A percentile compares a stretch with the other conserved stretches of the same genome.
Conservation (phyloP, 2,329 filamentous ascomycete genomes). For the Pseudocercospora macadamiae region DNA sequence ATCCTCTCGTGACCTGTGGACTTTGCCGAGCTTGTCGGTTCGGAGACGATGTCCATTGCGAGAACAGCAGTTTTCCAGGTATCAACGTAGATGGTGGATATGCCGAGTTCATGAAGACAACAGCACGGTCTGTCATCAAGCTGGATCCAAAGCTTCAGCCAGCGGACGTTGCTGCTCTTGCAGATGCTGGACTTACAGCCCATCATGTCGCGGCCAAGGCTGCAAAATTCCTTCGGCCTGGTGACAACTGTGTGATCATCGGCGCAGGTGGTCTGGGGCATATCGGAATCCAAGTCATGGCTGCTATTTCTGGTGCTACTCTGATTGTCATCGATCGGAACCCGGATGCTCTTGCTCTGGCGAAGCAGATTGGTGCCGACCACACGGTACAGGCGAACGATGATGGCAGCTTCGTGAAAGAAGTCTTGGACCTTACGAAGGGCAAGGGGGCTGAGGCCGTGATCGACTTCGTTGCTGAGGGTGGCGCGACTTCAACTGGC, state of each 20-base stretch:
- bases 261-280: slow-evolving; percentile 31
- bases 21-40: slow-evolving; percentile 32
- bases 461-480: slow-evolving; percentile 33
- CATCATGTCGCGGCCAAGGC: slow-evolving; percentile 32
- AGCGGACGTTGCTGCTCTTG: slow-evolving; percentile 31
- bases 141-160: slow-evolving; percentile 31
- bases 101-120: slow-evolving; percentile 32
- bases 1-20: slow-evolving; percentile 32
- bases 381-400: slow-evolving; percentile 26
- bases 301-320: slow-evolving; percentile 31
- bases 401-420: slow-evolving; percentile 28
- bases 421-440: slow-evolving; percentile 29
- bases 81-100: slow-evolving; percentile 33
- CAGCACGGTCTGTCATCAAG: slow-evolving; percentile 33
- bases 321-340: slow-evolving; percentile 32
- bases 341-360: slow-evolving; percentile 27
- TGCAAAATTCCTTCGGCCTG: slow-evolving; percentile 28
- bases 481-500: slow-evolving; percentile 30
- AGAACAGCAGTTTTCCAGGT: slow-evolving; percentile 29
- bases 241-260: slow-evolving; percentile 31
- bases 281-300: slow-evolving; percentile 33
- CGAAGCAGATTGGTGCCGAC: slow-evolving; percentile 32
- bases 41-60: slow-evolving; percentile 34
- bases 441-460: slow-evolving; percentile 32
- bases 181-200: slow-evolving; percentile 32